phyloP scores from a whole-genome alignment of 108 stramenopile species.

The Pseudonitzschia multiseries region DNA sequence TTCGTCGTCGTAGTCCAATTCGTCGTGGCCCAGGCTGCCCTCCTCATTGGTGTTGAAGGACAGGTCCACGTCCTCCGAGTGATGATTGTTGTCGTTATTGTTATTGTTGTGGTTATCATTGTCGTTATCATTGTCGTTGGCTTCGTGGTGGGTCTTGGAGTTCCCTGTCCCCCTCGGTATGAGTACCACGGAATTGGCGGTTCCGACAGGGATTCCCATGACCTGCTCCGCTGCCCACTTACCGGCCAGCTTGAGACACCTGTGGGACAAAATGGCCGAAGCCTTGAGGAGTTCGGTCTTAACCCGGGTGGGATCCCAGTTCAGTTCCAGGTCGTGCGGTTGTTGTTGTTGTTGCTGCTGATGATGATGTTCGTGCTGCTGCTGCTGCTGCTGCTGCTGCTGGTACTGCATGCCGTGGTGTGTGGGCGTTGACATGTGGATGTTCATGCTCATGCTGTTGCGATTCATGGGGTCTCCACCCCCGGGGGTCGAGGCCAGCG shows the following conservation, averaged over 20 bases:
- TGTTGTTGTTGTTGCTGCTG: no score
- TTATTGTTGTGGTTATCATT: no score
- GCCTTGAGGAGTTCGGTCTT: constrained; percentile 42
- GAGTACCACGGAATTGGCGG: neutral
- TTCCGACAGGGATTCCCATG: constrained; percentile 44
- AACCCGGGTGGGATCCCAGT: constrained; percentile 47
- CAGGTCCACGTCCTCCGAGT: no score
- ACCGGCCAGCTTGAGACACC: constrained; percentile 68
- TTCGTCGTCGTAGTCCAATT: neutral
- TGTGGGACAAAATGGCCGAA: constrained; percentile 32
- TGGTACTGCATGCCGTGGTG: no score
- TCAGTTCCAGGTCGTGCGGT: constrained; percentile 6
- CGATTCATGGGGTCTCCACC: neutral
- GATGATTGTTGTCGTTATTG: no score
- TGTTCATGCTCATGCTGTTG: constrained; percentile 10
- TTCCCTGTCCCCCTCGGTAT: neutral
- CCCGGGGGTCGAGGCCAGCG: constrained; percentile 9
- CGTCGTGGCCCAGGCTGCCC: constrained; percentile 1
- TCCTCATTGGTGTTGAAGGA: constrained; percentile 5
- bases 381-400: neutral
- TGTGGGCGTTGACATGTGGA: no score
- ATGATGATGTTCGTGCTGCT: no score
- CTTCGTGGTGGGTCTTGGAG: no score
- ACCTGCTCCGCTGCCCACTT: constrained; percentile 85
- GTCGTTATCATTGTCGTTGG: neutral